These are phyloP conservation scores for Alternaria solani DNA, from an alignment of 2,329 filamentous ascomycete genomes.

Conservation along the genomic window DNA sequence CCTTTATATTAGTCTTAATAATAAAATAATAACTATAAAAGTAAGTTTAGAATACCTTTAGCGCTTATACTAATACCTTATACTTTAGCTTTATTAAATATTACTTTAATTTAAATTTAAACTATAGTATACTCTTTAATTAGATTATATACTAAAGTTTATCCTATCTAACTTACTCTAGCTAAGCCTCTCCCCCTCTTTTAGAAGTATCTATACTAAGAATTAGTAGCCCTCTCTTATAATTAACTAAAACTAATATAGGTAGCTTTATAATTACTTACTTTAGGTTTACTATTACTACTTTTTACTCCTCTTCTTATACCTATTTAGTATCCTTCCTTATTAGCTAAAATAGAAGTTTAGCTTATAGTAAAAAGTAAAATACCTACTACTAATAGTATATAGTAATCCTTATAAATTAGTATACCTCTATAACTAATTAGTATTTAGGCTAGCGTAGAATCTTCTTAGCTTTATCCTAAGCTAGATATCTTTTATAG, in stretches of 20 bases:
- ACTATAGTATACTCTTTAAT: constrained; percentile 7
- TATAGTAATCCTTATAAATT: constrained; percentile 6
- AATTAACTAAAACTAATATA: neutral
- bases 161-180: neutral
- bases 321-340: neutral
- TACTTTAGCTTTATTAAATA: neutral
- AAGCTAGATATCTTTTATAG: neutral
- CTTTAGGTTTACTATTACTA: neutral
- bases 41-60: constrained; percentile 2
- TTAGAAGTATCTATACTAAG: neutral
- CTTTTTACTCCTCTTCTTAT: neutral
- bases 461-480: constrained; percentile 6
- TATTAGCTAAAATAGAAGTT: constrained; percentile 4
- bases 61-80: neutral
- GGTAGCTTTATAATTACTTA: neutral
- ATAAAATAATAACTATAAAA: constrained; percentile 6
- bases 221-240: neutral
- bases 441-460: neutral
- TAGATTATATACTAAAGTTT: neutral
- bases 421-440: neutral
- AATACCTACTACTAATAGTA: constrained; percentile 8
- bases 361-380: neutral
- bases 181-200: neutral
- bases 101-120: neutral
- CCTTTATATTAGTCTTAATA: too few species aligned